Evolutionary conservation across 805 yeast species (phyloP), one percentile per base, ranked within the genome.

Genomic region (Kazachstania taianensis): DNA sequence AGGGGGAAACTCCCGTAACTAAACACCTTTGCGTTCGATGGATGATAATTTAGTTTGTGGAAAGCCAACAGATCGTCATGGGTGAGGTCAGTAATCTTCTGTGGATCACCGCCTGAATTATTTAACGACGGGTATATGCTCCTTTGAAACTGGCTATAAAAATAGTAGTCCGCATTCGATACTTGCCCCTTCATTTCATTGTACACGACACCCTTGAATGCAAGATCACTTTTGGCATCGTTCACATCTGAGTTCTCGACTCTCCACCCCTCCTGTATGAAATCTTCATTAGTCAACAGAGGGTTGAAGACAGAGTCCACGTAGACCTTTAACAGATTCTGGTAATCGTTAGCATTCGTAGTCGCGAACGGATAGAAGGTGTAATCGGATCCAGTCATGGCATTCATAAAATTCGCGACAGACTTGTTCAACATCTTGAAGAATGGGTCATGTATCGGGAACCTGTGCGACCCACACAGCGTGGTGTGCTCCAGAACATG

Each of bases 121-220:
- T 85, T 72, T 49, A 92, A 64, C 7, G 87, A 72, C 2, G 95
- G 92, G 50, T 85, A 92, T 9, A 92, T 70, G 6, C 82, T 63
- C 58, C 84, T 82, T 52, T 82, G 85, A 64, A 78, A 89, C 43
- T 78, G 74, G 50, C 79, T 83, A 74, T 87, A 89, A 55, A 70
- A 86, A 43, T 78, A 72, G 57, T 92, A 92, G 3, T 87, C 74
- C 0, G 95, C 73, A 56, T 85, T 89, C 0, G 95, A 81, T 53
- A 84, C 74, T 59, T 89, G 96, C 7, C 98, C 98, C 60, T 92
- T 92, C 98, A 92, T 92, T 62, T 92, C 98, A 55, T 92, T 92
- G 57, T 82, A 92, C 2, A 92, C 98, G 23, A 92, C 98, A 31
- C 98, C 98, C 59, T 92, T 92, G 59, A 85, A 84, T 4, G 65